These are phyloP conservation scores for Pinguiococcus pyrenoidosus DNA, from an alignment of 108 stramenopile genomes.

Conservation along the genomic window DNA sequence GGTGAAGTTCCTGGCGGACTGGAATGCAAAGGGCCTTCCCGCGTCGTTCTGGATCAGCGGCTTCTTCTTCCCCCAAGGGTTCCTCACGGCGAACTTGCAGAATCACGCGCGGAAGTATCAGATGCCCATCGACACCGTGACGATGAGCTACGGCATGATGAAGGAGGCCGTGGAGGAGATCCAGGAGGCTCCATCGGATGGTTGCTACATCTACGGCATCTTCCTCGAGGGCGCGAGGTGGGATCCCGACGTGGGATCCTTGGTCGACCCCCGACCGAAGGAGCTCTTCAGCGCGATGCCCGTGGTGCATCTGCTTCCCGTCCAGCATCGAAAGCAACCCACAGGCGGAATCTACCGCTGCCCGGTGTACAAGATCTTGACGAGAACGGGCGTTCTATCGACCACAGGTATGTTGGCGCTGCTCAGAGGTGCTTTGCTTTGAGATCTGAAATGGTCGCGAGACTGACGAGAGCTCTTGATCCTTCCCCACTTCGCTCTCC, in stretches of 20 bases:
- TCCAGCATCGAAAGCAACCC: slow-evolving; percentile 22
- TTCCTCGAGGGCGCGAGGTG: slow-evolving; percentile 52
- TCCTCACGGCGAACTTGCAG: slow-evolving; percentile 52
- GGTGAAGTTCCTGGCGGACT: slow-evolving; percentile 33
- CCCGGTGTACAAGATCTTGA: slow-evolving; percentile 54
- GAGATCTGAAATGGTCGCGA: neutral
- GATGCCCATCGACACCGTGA: slow-evolving; percentile 44
- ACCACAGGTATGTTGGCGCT: slow-evolving; percentile 12
- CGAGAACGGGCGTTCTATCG: slow-evolving; percentile 22
- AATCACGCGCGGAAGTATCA: slow-evolving; percentile 42
- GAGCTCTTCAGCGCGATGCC: slow-evolving; percentile 47
- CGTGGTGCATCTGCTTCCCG: slow-evolving; percentile 39
- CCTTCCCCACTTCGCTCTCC: no score
- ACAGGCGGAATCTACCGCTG: slow-evolving; percentile 39
- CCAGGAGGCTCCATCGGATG: slow-evolving; percentile 29
- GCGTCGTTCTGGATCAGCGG: slow-evolving; percentile 48
- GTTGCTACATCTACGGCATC: slow-evolving; percentile 43
- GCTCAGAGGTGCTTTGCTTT: neutral
- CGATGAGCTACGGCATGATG: slow-evolving; percentile 27
- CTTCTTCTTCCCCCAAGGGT: slow-evolving; percentile 53
- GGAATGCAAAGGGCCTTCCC: slow-evolving; percentile 45
- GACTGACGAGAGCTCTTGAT: slow-evolving; percentile 1
- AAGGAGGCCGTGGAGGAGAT: slow-evolving; percentile 19
- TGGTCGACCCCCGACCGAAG: slow-evolving; percentile 47
- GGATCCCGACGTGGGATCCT: slow-evolving; percentile 18